These are phyloP conservation scores for Cercospora sp. DNA, from an alignment of 2,329 filamentous ascomycete species.

Conservation along the genomic window DNA sequence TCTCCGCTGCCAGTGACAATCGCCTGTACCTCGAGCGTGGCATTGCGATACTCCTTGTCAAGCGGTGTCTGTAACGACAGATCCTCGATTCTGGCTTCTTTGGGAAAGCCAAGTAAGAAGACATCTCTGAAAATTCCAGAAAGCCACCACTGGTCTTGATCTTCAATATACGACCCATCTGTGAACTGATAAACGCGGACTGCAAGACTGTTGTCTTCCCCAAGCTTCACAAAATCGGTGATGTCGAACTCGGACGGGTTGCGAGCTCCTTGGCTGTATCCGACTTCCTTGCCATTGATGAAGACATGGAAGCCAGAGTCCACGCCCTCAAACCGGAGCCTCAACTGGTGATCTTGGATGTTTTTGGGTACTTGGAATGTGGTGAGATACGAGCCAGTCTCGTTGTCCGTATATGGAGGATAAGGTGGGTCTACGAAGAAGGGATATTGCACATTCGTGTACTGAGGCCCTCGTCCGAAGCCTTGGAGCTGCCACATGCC, in stretches of 20 bases:
- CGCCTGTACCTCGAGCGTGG: constrained; percentile 43
- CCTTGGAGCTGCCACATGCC: constrained; percentile 69
- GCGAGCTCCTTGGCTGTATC: constrained; percentile 67
- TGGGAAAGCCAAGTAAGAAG: constrained; percentile 58
- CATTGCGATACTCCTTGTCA: constrained; percentile 54
- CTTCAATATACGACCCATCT: constrained; percentile 68
- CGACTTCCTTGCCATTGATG: constrained; percentile 64
- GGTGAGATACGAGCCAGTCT: constrained; percentile 63
- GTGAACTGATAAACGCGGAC: constrained; percentile 71
- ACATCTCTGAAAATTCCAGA: constrained; percentile 66
- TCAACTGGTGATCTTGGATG: constrained; percentile 54
- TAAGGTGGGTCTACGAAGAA: constrained; percentile 60
- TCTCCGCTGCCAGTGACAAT: constrained; percentile 41
- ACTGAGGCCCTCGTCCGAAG: constrained; percentile 62
- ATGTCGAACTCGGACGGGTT: constrained; percentile 72
- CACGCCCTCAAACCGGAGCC: constrained; percentile 69
- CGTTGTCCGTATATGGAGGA: constrained; percentile 60
- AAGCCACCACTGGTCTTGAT: constrained; percentile 42
- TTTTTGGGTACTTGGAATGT: constrained; percentile 54
- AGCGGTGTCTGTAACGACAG: constrained; percentile 58
- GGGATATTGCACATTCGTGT: constrained; percentile 67
- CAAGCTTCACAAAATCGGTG: constrained; percentile 50
- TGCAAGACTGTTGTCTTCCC: constrained; percentile 56
- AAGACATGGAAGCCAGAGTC: constrained; percentile 70
- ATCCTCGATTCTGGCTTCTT: constrained; percentile 55